phyloP scores from a whole-genome alignment of 768 basidiomycete genomes.

The Austroboletus festivus region DNA sequence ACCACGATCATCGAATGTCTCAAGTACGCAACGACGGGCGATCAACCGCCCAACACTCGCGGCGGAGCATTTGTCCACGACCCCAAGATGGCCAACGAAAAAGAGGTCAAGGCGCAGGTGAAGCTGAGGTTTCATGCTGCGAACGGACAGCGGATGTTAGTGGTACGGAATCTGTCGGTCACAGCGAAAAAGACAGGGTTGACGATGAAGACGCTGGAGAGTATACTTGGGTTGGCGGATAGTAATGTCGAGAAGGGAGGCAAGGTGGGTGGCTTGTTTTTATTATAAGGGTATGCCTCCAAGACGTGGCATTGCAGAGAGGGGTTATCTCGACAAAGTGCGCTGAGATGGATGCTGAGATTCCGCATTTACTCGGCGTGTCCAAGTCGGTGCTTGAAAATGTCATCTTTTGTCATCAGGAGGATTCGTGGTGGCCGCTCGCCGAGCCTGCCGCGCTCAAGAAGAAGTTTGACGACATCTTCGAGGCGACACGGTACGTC shows the following conservation, averaged over 20 bases:
- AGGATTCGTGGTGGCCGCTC: conserved; percentile 98
- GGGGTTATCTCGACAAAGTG: conserved; percentile 95
- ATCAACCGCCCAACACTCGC: conserved; percentile 95
- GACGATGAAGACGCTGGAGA: conserved; percentile 98
- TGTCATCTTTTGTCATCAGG: conserved; percentile 99
- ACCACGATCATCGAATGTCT: conserved; percentile 99
- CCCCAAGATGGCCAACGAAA: conserved; percentile 99
- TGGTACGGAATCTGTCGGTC: conserved; percentile 86
- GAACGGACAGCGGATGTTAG: conserved; percentile 87
- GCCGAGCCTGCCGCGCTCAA: conserved; percentile 87
- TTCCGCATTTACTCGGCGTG: conserved; percentile 90
- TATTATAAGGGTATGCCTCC: not conserved
- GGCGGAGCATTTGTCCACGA: conserved; percentile 99
- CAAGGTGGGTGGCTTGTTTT: conserved; percentile 52
- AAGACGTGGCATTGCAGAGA: too few species aligned
- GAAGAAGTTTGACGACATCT: conserved; percentile 99
- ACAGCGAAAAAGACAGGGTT: conserved; percentile 89
- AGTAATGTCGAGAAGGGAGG: conserved; percentile 61
- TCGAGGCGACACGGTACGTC: conserved; percentile 89
- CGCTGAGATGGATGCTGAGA: conserved; percentile 93
- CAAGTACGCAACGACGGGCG: conserved; percentile 98
- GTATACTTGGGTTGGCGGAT: conserved; percentile 75
- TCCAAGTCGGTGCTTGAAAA: conserved; percentile 98
- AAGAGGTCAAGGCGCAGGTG: conserved; percentile 98
- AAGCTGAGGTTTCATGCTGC: conserved; percentile 90